These are phyloP conservation scores for Cicer arietinum DNA, from an alignment of 306 rosid genomes.

Conservation along the genomic window DNA sequence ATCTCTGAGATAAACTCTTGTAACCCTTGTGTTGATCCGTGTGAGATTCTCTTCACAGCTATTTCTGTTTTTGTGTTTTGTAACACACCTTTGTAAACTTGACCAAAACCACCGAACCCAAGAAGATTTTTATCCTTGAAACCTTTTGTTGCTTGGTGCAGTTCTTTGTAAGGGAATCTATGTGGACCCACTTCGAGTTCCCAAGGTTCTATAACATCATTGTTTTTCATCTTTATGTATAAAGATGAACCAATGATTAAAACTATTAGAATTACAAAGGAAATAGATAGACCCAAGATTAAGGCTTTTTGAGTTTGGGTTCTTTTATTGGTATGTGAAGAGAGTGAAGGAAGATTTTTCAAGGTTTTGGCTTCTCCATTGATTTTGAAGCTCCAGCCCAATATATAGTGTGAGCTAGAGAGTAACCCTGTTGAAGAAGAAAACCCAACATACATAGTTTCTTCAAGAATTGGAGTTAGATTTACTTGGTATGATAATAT, in stretches of 20 bases:
- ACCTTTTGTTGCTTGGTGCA: constrained; percentile 58
- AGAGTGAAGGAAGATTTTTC: constrained; percentile 54
- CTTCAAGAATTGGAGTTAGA: constrained; percentile 55
- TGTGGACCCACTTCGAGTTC: constrained; percentile 71
- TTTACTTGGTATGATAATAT: constrained; percentile 54
- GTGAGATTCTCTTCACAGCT: constrained; percentile 65
- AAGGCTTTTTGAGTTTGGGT: neutral
- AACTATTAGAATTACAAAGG: constrained; percentile 30
- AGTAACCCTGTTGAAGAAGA: constrained; percentile 62
- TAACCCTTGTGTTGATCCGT: constrained; percentile 63
- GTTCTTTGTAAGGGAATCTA: constrained; percentile 62
- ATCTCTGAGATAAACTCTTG: constrained; percentile 63
- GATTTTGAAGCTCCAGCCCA: constrained; percentile 70
- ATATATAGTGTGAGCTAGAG: constrained; percentile 55
- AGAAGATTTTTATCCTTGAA: constrained; percentile 59
- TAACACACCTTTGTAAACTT: constrained; percentile 61
- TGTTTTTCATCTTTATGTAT: constrained; percentile 48
- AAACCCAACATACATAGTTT: constrained; percentile 66
- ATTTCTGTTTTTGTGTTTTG: constrained; percentile 48
- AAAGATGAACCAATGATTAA: constrained; percentile 19
- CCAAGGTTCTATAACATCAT: constrained; percentile 63
- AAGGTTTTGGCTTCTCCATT: constrained; percentile 57
- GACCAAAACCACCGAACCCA: constrained; percentile 72
- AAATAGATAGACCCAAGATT: constrained; percentile 45
- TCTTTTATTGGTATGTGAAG: constrained; percentile 20